Percentiles rank a stretch among this genome's conserved stretches.
Evolutionary conservation across 2,329 filamentous ascomycete genomes (phyloP).

Genomic region (Aureobasidium uvarum): DNA sequence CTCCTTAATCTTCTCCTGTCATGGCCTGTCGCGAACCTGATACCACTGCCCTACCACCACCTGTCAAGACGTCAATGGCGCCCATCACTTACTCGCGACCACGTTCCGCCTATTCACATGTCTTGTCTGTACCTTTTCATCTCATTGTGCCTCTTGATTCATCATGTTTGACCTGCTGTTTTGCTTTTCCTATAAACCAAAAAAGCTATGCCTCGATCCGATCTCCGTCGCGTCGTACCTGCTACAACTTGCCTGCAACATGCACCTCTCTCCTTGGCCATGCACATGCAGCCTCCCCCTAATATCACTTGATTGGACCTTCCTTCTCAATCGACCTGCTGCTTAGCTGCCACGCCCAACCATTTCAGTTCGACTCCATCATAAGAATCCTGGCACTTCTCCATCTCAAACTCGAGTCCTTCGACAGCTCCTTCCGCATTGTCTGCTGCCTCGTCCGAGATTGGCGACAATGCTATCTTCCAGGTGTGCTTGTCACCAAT

Average conservation of each 20-base stretch:
- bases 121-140: neutral
- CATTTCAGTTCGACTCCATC: neutral
- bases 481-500: constrained; percentile 21
- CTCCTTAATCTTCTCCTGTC: constrained; percentile 25
- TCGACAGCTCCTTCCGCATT: constrained; percentile 6
- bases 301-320: neutral
- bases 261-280: neutral
- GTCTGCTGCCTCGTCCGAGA: neutral
- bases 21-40: neutral
- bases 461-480: constrained; percentile 14
- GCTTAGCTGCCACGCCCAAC: neutral
- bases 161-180: neutral
- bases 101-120: too few relatives aligned
- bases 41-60: constrained; percentile 1
- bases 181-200: constrained; percentile 1
- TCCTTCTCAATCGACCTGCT: neutral
- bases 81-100: neutral
- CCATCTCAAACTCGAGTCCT: constrained; percentile 3
- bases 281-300: constrained; percentile 8
- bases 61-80: neutral
- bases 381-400: neutral
- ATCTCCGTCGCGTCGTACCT: neutral
- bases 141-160: neutral
- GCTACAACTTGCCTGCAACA: neutral
- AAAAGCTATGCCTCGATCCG: neutral